Conservation (phyloP, 495 filamentous ascomycete genomes). For the Aspergillus sparsus region DNA sequence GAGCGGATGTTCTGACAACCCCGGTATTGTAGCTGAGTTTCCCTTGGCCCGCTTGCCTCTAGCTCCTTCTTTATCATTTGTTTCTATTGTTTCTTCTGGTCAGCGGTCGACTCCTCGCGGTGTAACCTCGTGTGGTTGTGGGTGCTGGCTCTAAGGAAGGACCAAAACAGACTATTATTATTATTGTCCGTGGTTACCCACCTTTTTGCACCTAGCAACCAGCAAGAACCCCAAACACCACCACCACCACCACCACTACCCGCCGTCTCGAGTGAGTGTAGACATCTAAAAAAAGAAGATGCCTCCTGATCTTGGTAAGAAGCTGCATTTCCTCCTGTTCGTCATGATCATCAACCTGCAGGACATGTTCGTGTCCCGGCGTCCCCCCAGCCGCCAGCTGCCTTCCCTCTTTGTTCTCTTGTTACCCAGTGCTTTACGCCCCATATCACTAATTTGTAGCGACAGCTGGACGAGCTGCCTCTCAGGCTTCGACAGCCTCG, state of each 20-base stretch:
- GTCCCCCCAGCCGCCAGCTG: conserved; percentile 1
- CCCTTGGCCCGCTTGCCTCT: background rate
- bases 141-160: conserved; percentile 24
- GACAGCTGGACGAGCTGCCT: conserved; percentile 32
- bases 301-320: conserved; percentile 38
- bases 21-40: background rate
- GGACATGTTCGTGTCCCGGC: conserved; percentile 1
- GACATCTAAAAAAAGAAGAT: conserved; percentile 24
- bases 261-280: conserved; percentile 10
- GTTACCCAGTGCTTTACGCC: background rate
- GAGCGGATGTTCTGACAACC: conserved; percentile 24
- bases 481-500: conserved; percentile 37
- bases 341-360: conserved; percentile 4
- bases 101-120: conserved; percentile 9
- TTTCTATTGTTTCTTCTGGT: background rate
- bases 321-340: conserved; percentile 17
- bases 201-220: conserved; percentile 27
- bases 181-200: conserved; percentile 38
- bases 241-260: conserved; percentile 5
- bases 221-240: conserved; percentile 22
- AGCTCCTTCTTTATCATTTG: background rate
- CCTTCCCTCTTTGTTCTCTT: conserved; percentile 1
- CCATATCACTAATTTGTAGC: conserved; percentile 20
- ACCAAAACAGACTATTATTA: conserved; percentile 33
- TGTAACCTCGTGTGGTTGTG: conserved; percentile 26